Base-by-base conservation (phyloP, 176 grass and related monocot species). In the Triticum aestivum region DNA sequence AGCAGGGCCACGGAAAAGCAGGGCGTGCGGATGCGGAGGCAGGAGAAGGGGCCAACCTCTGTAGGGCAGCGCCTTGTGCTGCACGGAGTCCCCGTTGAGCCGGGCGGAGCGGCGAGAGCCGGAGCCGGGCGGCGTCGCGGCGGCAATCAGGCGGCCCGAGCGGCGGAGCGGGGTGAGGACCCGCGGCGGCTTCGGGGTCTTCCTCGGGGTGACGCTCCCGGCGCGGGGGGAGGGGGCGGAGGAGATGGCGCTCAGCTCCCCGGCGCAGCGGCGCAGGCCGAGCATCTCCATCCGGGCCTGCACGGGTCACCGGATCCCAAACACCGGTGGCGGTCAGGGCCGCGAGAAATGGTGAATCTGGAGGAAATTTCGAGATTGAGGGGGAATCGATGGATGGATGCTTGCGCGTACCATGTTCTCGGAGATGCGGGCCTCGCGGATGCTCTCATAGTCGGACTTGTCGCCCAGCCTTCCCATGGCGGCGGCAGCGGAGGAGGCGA, bases 201-300 rank as follows among this genome's bases (percentile, higher is more conserved):
- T 94, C 73, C 86, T 89, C 0, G 78, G 58, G 61, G 63, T 77
- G 56, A 37, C 34, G 56, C 76, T 90, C 21, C 74, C 62, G 72
- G 45, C 69, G 89, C 82, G 83, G 61, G 30, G 73, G 61, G 30
- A 45, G 63, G 87, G 73, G 59, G 86, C 39, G 41, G 94, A 88
- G 38, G 84, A 51, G 17, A 93, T 75, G 71, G 69, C 65, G 56
- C 82, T 85, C 34, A 93, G 89, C 79, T 97, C 95, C 67, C 84
- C 85, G 12, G 84, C 88, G 37, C 83, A 82, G n/a, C 80, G 86
- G 37, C 33, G 90, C 32, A 97, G 74, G 68, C 95, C 95, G 24
- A 97, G 88, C 71, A 82, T 84, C 92, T 94, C 87, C 95, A 97
- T 94, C 66, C 92, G 44, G 17, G 81, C 92, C 95, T 94, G 72